Percentiles rank a stretch among this genome's conserved stretches.
phyloP scores from a whole-genome alignment of 306 rosid genomes.

The Prosopis cineraria region DNA sequence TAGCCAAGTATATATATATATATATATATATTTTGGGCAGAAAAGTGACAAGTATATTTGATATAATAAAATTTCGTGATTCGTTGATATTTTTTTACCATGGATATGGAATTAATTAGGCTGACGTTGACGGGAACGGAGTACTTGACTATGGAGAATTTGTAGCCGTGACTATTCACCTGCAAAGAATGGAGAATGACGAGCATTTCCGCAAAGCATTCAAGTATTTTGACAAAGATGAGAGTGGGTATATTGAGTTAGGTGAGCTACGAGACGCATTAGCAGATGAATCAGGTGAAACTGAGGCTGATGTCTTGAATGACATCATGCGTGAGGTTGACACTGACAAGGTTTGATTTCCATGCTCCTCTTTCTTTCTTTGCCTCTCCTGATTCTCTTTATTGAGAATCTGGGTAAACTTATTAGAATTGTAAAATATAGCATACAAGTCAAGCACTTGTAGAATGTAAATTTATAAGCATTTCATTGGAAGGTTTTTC shows the following conservation, averaged over 20 bases:
- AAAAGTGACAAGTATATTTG: slow-evolving; percentile 19
- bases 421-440: no score
- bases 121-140: slow-evolving; percentile 96
- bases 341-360: slow-evolving; percentile 79
- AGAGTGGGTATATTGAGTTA: slow-evolving; percentile 78
- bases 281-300: slow-evolving; percentile 78
- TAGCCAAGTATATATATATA: neutral
- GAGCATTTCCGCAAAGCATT: slow-evolving; percentile 90
- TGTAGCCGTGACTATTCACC: slow-evolving; percentile 92
- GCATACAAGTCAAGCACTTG: no score
- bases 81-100: slow-evolving; percentile 2
- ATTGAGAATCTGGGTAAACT: no score
- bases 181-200: slow-evolving; percentile 94
- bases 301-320: slow-evolving; percentile 64
- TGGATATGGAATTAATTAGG: slow-evolving; percentile 47
- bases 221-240: slow-evolving; percentile 80
- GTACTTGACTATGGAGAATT: slow-evolving; percentile 92
- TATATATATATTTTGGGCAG: no score
- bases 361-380: slow-evolving; percentile 13
- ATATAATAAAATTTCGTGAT: neutral
- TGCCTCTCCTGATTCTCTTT: neutral
- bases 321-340: slow-evolving; percentile 95
- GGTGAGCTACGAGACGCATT: slow-evolving; percentile 67
- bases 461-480: no score
- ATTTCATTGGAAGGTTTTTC: neutral